A percentile compares a stretch with the other conserved stretches of the same genome.
phyloP scores from a whole-genome alignment of 2,329 filamentous ascomycete genomes.

The Aureobasidium pullulans region DNA sequence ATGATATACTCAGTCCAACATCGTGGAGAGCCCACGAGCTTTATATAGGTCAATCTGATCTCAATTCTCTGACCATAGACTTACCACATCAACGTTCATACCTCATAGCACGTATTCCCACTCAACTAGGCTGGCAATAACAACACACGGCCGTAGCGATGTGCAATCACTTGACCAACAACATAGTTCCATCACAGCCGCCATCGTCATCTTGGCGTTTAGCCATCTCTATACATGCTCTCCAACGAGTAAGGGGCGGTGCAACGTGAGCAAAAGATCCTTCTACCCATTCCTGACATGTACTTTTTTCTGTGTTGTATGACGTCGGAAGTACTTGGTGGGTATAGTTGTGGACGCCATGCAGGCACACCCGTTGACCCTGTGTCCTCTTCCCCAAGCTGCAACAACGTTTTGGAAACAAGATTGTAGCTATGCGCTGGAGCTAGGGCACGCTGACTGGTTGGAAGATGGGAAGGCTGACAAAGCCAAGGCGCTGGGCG shows the following conservation, averaged over 20 bases:
- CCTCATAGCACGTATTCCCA: not conserved
- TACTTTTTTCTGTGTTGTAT: constrained; percentile 8
- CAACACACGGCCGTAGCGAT: constrained; percentile 10
- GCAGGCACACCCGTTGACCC: constrained; percentile 11
- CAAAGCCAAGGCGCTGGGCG: constrained; percentile 3
- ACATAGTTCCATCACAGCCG: constrained; percentile 3
- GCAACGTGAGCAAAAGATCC: not conserved
- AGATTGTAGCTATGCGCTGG: constrained; percentile 6
- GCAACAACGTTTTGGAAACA: not conserved
- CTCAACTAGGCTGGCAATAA: not conserved
- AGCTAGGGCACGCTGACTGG: not conserved
- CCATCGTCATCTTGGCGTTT: constrained; percentile 10
- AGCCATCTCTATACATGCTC: not conserved
- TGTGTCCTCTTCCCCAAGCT: not conserved
- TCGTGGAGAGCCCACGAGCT: not conserved
- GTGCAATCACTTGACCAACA: constrained; percentile 11
- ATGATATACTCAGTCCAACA: not conserved
- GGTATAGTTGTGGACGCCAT: not conserved
- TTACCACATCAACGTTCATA: not conserved
- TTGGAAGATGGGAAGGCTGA: not conserved
- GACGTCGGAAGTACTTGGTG: constrained; percentile 2
- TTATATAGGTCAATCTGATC: not conserved
- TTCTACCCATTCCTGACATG: constrained; percentile 2
- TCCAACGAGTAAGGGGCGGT: constrained; percentile 3
- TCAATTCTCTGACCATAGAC: not conserved